Conservation (phyloP, 306 rosid genomes). For the apple (Malus domestica) region ASM211411v1 NC_041802.1:23794501-23795000, state of each 20-base stretch:
- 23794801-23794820: too few species aligned
- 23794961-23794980: too few species aligned
- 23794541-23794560: not conserved
- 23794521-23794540: not conserved
- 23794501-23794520: not conserved
- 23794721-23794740: not conserved
- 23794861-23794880: too few species aligned
- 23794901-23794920: too few species aligned
- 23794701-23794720: not conserved
- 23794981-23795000: not conserved
- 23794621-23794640: not conserved
- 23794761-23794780: not conserved
- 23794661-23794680: too few species aligned
- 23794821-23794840: too few species aligned
- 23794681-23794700: too few species aligned
- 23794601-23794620: not conserved
- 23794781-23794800: too few species aligned
- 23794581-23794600: not conserved
- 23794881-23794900: too few species aligned
- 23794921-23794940: too few species aligned
- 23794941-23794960: too few species aligned
- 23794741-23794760: not conserved
- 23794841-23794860: too few species aligned
- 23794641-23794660: not conserved
- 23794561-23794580: not conserved